Evolutionary conservation across 2,329 filamentous ascomycete genomes (phyloP).

Genomic region (Drechslerella coelobrocha): DNA sequence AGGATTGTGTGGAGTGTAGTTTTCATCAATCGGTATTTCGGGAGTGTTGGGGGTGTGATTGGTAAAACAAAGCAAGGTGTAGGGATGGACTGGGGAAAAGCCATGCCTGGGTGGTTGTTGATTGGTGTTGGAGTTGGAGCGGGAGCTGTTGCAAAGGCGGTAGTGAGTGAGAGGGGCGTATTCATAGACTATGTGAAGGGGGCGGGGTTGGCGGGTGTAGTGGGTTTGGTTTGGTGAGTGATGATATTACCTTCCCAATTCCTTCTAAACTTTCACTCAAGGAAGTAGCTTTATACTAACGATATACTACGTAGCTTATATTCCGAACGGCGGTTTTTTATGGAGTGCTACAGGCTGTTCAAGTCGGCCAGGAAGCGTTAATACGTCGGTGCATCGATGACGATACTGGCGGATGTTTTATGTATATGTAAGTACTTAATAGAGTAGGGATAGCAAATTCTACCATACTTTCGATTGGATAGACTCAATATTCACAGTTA

Average conservation of each 20-base stretch:
- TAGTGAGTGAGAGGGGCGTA: conserved; percentile 35
- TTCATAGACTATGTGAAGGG: conserved; percentile 43
- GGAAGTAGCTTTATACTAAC: background rate
- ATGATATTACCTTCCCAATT: background rate
- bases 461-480: too few species aligned
- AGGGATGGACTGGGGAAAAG: conserved; percentile 22
- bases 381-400: background rate
- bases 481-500: background rate
- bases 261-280: background rate
- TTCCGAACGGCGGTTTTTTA: conserved; percentile 40
- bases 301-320: conserved; percentile 34
- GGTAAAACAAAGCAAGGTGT: conserved; percentile 17
- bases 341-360: conserved; percentile 40
- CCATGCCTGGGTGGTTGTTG: conserved; percentile 49
- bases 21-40: conserved; percentile 75
- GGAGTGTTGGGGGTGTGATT: conserved; percentile 15
- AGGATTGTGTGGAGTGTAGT: conserved; percentile 79
- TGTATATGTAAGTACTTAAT: background rate
- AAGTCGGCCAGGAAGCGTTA: conserved; percentile 25
- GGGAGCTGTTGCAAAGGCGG: conserved; percentile 50
- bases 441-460: too few species aligned
- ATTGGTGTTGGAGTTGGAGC: conserved; percentile 47
- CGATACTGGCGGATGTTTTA: background rate
- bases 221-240: conserved; percentile 51
- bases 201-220: conserved; percentile 37